These are phyloP conservation scores for Steccherinum ochraceum DNA, from an alignment of 768 basidiomycete species.

Conservation along the genomic window DNA sequence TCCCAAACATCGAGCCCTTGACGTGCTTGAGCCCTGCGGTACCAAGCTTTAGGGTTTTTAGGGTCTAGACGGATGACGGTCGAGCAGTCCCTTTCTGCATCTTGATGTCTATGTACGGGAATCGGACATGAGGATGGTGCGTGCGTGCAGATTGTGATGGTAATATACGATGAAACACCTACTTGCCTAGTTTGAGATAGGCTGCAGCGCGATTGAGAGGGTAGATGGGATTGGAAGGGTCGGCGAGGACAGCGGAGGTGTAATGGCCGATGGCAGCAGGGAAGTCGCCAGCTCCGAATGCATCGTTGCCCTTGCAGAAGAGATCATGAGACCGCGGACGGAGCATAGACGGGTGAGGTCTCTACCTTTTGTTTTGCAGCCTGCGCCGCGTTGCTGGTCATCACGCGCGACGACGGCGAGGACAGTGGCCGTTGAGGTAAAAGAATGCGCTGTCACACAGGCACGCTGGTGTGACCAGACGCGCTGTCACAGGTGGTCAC, in stretches of 20 bases:
- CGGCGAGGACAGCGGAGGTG: slow-evolving; percentile 69
- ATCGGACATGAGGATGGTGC: not conserved
- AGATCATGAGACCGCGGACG: not conserved
- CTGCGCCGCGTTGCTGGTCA: too few species aligned
- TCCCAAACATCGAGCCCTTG: slow-evolving; percentile 43
- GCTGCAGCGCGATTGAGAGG: slow-evolving; percentile 87
- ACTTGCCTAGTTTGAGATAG: slow-evolving; percentile 94
- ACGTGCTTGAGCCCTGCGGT: slow-evolving; percentile 72
- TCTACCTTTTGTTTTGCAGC: slow-evolving; percentile 9
- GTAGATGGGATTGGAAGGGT: slow-evolving; percentile 66
- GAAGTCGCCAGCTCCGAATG: slow-evolving; percentile 80
- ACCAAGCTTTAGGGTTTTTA: slow-evolving; percentile 74
- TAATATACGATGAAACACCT: slow-evolving; percentile 32
- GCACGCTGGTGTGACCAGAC: too few species aligned
- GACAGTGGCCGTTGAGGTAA: too few species aligned
- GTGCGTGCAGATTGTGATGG: not conserved
- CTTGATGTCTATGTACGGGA: slow-evolving; percentile 49
- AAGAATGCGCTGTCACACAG: too few species aligned
- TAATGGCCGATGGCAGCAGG: slow-evolving; percentile 81
- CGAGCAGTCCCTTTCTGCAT: slow-evolving; percentile 78
- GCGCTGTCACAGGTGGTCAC: too few species aligned
- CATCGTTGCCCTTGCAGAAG: slow-evolving; percentile 64
- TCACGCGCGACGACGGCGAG: too few species aligned
- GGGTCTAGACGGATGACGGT: slow-evolving; percentile 48
- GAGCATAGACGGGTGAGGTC: too few species aligned